Evolutionary conservation across 140 eudicot species (phyloP), one percentile per base, ranked within the genome.

Genomic region (Bidens hawaiensis): DNA sequence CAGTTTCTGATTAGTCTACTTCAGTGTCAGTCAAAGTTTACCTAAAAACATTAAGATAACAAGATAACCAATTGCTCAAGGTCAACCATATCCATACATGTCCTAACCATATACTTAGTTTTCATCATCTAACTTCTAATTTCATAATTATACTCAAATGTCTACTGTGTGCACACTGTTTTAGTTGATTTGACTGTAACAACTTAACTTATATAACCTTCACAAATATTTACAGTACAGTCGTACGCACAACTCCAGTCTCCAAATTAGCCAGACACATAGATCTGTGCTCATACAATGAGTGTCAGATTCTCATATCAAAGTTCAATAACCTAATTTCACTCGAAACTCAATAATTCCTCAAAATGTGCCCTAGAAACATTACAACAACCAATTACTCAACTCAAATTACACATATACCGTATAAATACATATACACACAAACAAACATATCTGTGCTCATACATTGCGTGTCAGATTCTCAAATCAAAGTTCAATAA

Each of bases 351-450:
- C 69, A 27, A 17, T 26, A 24, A 40, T 26, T 15, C 57, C n/a
- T 67, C 65, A 71, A 61, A 59, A 50, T 61, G 63, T 27, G 51
- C 46, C 45, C 70, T 62, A 53, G 26, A 62, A 36, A 14, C 54
- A 18, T 24, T 26, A 60, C 17, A 60, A 6, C 62, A 38, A 48
- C 24, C 52, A 60, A 38, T 49, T 60, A 24, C 22, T 65, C 31
- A 36, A 36, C n/a, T n/a, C n/a, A n/a, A n/a, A n/a, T n/a, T n/a
- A n/a, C n/a, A n/a, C n/a, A n/a, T n/a, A n/a, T n/a, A n/a, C n/a
- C n/a, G n/a, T n/a, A n/a, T n/a, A n/a, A n/a, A n/a, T n/a, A n/a
- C n/a, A n/a, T n/a, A n/a, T n/a, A n/a, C n/a, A n/a, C n/a, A n/a
- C n/a, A n/a, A n/a, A n/a, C n/a, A n/a, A n/a, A n/a, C n/a, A n/a